A percentile compares a stretch with the other conserved stretches of the same genome.
These are phyloP conservation scores for Uronychia setigera DNA, from an alignment of 73 alveolate genomes.

Conservation along the genomic window DNA sequence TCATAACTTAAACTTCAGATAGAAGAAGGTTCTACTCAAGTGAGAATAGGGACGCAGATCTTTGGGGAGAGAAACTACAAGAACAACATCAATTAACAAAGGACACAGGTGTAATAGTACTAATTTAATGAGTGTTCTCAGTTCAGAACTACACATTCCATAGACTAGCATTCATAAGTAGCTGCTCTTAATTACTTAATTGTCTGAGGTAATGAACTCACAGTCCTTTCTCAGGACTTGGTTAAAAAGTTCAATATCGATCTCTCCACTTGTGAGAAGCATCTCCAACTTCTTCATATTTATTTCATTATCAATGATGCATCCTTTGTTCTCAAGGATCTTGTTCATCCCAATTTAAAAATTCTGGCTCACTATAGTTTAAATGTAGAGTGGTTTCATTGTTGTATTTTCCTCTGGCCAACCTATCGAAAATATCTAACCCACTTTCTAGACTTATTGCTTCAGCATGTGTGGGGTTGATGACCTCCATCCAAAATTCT, in stretches of 20 bases:
- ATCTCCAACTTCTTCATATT: conserved; percentile 20
- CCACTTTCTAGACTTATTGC: not conserved
- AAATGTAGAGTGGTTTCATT: conserved; percentile 23
- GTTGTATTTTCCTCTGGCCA: conserved; percentile 46
- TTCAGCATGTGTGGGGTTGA: conserved; percentile 12
- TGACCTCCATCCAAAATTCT: conserved; percentile 37
- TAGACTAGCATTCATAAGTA: too few relatives aligned
- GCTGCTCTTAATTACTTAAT: too few relatives aligned
- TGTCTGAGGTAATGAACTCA: conserved; percentile 4
- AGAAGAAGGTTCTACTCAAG: conserved; percentile 87
- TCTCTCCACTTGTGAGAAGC: conserved; percentile 21
- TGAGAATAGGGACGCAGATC: conserved; percentile 93
- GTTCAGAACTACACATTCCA: too few relatives aligned
- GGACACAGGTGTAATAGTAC: too few relatives aligned
- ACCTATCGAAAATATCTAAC: conserved; percentile 25
- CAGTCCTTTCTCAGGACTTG: conserved; percentile 34
- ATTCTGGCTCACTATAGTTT: too few relatives aligned
- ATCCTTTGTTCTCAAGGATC: conserved; percentile 25
- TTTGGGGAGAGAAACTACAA: conserved; percentile 78
- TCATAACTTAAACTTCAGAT: too few relatives aligned
- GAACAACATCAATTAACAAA: too few relatives aligned
- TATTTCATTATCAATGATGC: conserved; percentile 24
- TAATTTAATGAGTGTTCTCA: too few relatives aligned
- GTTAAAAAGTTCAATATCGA: conserved; percentile 42
- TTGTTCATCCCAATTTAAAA: conserved; percentile 15